Evolutionary conservation across 208 protist species (phyloP).

Genomic region (Baffinella frigidus): DNA sequence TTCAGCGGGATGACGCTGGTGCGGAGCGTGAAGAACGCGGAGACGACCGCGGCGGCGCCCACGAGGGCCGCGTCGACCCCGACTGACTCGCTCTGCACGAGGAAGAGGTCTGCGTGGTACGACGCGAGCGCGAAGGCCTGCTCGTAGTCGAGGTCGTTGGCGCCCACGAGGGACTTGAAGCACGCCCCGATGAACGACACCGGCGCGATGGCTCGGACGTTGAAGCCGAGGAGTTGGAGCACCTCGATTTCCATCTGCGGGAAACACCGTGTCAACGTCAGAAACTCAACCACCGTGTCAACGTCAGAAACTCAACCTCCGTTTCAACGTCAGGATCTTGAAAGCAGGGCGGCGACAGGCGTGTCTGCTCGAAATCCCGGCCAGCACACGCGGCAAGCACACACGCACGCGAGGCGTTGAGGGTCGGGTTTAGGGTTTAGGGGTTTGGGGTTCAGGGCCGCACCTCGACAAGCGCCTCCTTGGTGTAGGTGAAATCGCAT

Average conservation of each 20-base stretch:
- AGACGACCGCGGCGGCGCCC: background rate
- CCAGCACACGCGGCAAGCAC: no score
- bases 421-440: no score
- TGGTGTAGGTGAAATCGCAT: constrained; percentile 6
- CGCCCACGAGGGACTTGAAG: background rate
- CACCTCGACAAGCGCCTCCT: no score
- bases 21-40: background rate
- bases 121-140: no score
- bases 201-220: background rate
- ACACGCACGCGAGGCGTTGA: no score
- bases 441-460: no score
- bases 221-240: background rate
- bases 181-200: background rate
- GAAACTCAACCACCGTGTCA: no score
- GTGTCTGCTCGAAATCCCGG: no score
- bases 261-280: no score
- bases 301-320: no score
- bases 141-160: background rate
- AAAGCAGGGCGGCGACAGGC: no score
- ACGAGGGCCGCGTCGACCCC: background rate
- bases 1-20: background rate
- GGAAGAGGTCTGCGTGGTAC: constrained; percentile 2
- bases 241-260: constrained; percentile 30
- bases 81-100: background rate
- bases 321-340: no score